phyloP scores from a whole-genome alignment of 257 asterid species.

The Lantana camara region DNA sequence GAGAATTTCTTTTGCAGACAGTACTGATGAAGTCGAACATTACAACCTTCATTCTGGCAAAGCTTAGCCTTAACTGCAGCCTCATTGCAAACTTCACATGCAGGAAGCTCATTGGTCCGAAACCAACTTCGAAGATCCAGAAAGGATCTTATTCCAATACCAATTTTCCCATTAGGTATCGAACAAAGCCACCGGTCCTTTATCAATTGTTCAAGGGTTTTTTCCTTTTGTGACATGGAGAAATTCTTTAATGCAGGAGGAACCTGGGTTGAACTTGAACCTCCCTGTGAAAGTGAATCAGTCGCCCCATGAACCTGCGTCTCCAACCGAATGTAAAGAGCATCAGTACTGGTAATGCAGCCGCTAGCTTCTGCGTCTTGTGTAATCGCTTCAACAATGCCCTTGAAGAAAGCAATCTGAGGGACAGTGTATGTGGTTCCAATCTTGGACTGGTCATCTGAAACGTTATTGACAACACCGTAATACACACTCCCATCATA shows the following conservation, averaged over 20 bases:
- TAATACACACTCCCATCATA: conserved; percentile 71
- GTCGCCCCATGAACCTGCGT: conserved; percentile 63
- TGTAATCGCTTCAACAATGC: conserved; percentile 85
- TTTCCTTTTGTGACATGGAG: conserved; percentile 80
- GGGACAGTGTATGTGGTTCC: conserved; percentile 88
- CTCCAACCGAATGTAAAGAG: conserved; percentile 63
- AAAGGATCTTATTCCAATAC: conserved; percentile 87
- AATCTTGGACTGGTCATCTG: conserved; percentile 85
- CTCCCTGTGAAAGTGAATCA: conserved; percentile 58
- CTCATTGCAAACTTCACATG: conserved; percentile 92
- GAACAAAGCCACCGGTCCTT: conserved; percentile 84
- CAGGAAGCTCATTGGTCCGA: conserved; percentile 69
- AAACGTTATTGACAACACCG: conserved; percentile 82
- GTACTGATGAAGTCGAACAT: conserved; percentile 65
- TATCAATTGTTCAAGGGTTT: conserved; percentile 66
- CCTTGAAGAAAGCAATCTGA: conserved; percentile 87
- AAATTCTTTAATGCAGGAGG: conserved; percentile 80
- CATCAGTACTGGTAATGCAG: conserved; percentile 62
- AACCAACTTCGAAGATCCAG: conserved; percentile 96
- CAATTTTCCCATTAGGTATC: conserved; percentile 60
- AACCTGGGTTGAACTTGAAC: conserved; percentile 45
- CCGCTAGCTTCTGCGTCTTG: conserved; percentile 81
- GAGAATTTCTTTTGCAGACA: conserved; percentile 75
- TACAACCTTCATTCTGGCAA: conserved; percentile 75
- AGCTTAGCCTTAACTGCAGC: conserved; percentile 84